Percentiles rank a stretch among this genome's conserved stretches.
Evolutionary conservation across 192 early-diverging fungal species (phyloP).

Genomic region (Linnemannia schmuckeri): DNA sequence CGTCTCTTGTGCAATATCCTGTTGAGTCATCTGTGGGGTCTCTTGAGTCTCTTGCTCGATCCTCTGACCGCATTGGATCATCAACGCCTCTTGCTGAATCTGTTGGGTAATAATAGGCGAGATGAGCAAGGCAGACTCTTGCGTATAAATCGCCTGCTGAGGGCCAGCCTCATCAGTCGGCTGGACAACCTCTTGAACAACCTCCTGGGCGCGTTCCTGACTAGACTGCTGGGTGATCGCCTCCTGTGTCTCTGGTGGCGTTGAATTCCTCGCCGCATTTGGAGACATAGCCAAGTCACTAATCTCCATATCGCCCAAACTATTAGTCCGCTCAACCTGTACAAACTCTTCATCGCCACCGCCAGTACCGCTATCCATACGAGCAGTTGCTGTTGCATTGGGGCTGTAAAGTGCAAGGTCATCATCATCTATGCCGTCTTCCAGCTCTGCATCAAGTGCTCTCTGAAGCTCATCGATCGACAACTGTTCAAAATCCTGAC

Average conservation of each 20-base stretch:
- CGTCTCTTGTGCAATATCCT: not conserved
- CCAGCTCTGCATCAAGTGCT: not conserved
- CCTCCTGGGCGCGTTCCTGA: not conserved
- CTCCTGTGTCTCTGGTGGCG: not conserved
- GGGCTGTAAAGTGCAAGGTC: not conserved
- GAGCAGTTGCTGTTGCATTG: not conserved
- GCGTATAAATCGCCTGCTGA: not conserved
- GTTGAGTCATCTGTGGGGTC: not conserved
- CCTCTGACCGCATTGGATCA: not conserved
- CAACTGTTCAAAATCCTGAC: not conserved
- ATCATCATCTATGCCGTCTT: not conserved
- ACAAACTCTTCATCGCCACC: constrained; percentile 8
- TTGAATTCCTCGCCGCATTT: not conserved
- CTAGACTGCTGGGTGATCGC: not conserved
- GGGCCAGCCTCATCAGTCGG: not conserved
- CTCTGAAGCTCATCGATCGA: not conserved
- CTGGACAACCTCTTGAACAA: not conserved
- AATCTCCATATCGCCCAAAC: constrained; percentile 25
- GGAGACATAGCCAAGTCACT: constrained; percentile 20
- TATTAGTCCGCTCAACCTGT: constrained; percentile 13
- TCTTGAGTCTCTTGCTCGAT: not conserved
- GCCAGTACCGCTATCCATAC: not conserved
- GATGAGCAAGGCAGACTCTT: not conserved
- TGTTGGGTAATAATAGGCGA: not conserved
- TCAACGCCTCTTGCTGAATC: not conserved